A percentile compares a stretch with the other conserved stretches of the same genome.
Evolutionary conservation across 2,329 filamentous ascomycete species (phyloP).

Genomic region (Huntiella omanensis): DNA sequence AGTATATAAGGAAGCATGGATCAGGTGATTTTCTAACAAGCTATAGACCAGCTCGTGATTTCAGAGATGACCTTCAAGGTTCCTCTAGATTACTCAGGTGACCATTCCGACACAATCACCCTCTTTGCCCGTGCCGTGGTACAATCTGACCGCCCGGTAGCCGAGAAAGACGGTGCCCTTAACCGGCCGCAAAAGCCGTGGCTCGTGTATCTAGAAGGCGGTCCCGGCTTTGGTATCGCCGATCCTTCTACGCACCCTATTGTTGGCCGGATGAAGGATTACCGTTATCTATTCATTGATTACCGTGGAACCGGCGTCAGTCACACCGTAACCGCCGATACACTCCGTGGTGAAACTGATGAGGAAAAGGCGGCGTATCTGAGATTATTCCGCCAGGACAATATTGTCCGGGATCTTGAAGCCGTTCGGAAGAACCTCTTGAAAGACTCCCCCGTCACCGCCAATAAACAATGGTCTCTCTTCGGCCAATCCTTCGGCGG

Average conservation of each 20-base stretch:
- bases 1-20: background rate
- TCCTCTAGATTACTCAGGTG: slow-evolving; percentile 50
- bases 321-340: slow-evolving; percentile 56
- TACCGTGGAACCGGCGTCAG: slow-evolving; percentile 80
- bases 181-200: slow-evolving; percentile 29
- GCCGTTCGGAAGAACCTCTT: slow-evolving; percentile 64
- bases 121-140: slow-evolving; percentile 62
- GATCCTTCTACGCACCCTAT: slow-evolving; percentile 56
- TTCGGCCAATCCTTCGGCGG: slow-evolving; percentile 88
- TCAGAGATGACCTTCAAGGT: slow-evolving; percentile 78
- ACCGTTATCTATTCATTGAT: slow-evolving; percentile 74
- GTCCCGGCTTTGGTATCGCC: slow-evolving; percentile 61
- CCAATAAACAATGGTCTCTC: slow-evolving; percentile 56
- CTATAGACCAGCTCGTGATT: slow-evolving; percentile 50
- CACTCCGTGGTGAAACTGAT: slow-evolving; percentile 38
- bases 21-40: background rate
- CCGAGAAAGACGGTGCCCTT: slow-evolving; percentile 21
- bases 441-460: slow-evolving; percentile 14
- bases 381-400: slow-evolving; percentile 72
- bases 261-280: slow-evolving; percentile 58
- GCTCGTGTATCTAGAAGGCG: slow-evolving; percentile 65
- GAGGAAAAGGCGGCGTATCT: slow-evolving; percentile 62
- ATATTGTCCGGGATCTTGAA: slow-evolving; percentile 75
- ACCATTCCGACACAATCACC: slow-evolving; percentile 41
- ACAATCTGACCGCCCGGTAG: slow-evolving; percentile 44